phyloP scores from a whole-genome alignment of 1,139 yeast genomes.

The Blastobotrys capitulatus region DNA sequence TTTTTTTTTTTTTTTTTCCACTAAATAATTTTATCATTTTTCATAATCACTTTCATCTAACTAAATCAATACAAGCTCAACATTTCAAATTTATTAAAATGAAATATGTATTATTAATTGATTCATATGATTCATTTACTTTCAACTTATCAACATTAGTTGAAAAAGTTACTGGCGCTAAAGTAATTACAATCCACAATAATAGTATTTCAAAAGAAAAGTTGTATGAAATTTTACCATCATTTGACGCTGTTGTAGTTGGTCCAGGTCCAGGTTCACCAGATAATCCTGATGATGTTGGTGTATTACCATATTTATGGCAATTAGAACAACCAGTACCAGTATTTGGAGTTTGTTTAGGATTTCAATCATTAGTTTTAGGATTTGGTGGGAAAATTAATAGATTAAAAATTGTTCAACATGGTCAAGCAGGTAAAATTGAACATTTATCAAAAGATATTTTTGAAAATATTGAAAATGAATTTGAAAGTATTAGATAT shows the following conservation, averaged over 20 bases:
- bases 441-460: constrained; percentile 33
- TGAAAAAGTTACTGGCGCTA: constrained; percentile 46
- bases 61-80: too few species aligned
- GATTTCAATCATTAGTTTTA: constrained; percentile 78
- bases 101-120: constrained; percentile 57
- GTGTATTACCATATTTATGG: constrained; percentile 60
- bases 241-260: constrained; percentile 73
- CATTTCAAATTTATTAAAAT: not conserved
- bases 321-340: constrained; percentile 45
- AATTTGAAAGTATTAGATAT: constrained; percentile 74
- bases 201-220: constrained; percentile 51
- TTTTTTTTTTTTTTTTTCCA: not conserved
- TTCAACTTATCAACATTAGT: constrained; percentile 68
- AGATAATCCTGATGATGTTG: constrained; percentile 55
- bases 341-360: constrained; percentile 85
- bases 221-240: constrained; percentile 37
- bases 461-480: constrained; percentile 38
- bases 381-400: constrained; percentile 56
- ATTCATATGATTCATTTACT: constrained; percentile 93
- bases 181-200: constrained; percentile 68
- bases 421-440: constrained; percentile 74
- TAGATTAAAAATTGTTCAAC: constrained; percentile 57
- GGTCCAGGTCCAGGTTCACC: constrained; percentile 99
- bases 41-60: too few species aligned
- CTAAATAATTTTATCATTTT: too few species aligned